Evolutionary conservation across 2,329 filamentous ascomycete species (phyloP), one percentile per base, ranked within the genome.

Genomic region (Hypomyces rosellus): DNA sequence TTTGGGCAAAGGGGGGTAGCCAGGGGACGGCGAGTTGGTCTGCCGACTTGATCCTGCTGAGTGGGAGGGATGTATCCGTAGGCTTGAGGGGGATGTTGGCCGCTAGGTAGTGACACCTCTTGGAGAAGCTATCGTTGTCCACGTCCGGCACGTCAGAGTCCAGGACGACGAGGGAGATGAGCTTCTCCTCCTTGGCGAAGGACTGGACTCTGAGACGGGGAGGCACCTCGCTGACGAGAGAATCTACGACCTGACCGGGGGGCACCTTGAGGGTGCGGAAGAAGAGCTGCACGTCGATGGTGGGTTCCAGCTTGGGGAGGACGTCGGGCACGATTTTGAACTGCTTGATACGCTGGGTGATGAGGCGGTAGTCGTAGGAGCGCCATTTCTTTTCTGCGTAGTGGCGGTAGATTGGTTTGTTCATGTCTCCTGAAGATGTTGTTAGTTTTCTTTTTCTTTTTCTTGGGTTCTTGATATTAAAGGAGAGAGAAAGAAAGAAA

Each of bases 401-500:
- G 69, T 88, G 81, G 57, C 92, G 88, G 75, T 99, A 99, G 65
- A 99, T 91, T 55, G 92, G 92, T 69, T 95, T 95, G 74, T 82
- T 85, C 89, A 97, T 92, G 69, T 97, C 90, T 57, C 87, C 91
- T 96, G 57, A 5, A n/a, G n/a, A 30, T 3, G 15, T 3, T 11
- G 48, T 56, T 42, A 50, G 48, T 44, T 30, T 30, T 30, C 25
- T 30, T 20, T 20, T 13, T 13, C 16, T 65, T 57, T 62, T 56
- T 25, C 42, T 42, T 38, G n/a, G n/a, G n/a, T n/a, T n/a, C n/a
- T 41, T 16, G 39, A 18, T 33, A 25, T 30, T n/a, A 2, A 33
- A 16, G 13, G 13, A 25, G 9, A 25, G 44, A 41, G n/a, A 41
- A 15, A 41, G n/a, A 41, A 15, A 12, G n/a, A 41, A 5, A n/a